Base-by-base conservation (phyloP, 805 yeast species). In the Schizosaccharomyces cryophilus region DNA sequence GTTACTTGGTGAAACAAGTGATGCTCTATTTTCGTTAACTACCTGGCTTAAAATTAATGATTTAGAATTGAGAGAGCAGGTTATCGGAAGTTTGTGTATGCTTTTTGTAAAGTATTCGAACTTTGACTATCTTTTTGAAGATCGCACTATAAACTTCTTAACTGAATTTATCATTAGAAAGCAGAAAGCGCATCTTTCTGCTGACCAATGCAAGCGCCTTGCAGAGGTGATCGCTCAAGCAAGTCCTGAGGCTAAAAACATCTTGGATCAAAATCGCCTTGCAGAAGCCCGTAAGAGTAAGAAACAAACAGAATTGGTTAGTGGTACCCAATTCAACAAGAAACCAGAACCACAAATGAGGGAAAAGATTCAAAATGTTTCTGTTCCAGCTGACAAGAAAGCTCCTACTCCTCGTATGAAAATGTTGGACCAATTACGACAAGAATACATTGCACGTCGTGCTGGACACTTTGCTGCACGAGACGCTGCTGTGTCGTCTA, bases 31-130 rank as follows among this genome's bases (percentile, higher is more conserved):
- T 29, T 51, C 56, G n/a, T 29, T 51, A 17, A 29, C 26, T 7
- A 51, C n/a, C 7, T 51, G 56, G 56, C 56, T 51, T 51, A 51
- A 51, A 51, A 51, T 51, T 9, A 51, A 51, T 29, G 56, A 51
- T 13, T 29, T 24, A 9, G 56, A 51, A 21, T 6, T 51, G 35
- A 21, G 56, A 29, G 56, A 29, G 26, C 19, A 19, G 2, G 35
- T 51, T 15, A 29, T 51, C 56, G 26, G 24, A 4, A 24, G n/a
- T 24, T 24, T 51, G 19, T 21, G 56, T 5, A 51, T 19, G 56
- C 35, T 51, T 9, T 51, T 51, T 29, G 35, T 29, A 11, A 51
- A 51, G 4, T 51, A 19, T n/a, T 51, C 56, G 29, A 51, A 51
- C 31, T 51, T 51, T 51, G 56, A 51, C 29, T 51, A 51, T 29